A percentile compares a stretch with the other conserved stretches of the same genome.
These are phyloP conservation scores for Naganishia albida DNA, from an alignment of 1,284 basidiomycete genomes.

Conservation along the genomic window DNA sequence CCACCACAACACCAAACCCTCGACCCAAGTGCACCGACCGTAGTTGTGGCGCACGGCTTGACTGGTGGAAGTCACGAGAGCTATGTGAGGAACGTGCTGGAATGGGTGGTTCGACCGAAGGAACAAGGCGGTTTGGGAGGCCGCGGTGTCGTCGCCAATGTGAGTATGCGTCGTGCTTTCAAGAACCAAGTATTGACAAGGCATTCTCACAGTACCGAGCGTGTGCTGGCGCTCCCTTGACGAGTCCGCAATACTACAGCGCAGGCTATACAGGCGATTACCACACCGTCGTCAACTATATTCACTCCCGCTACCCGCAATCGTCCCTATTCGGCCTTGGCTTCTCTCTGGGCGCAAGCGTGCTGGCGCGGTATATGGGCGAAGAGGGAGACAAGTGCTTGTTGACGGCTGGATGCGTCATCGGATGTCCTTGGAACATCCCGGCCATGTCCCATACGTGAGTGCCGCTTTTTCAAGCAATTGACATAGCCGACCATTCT, in stretches of 20 bases:
- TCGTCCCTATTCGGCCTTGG: conserved; percentile 84
- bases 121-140: conserved; percentile 79
- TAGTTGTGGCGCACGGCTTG: conserved; percentile 77
- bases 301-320: conserved; percentile 71
- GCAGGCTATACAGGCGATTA: conserved; percentile 79
- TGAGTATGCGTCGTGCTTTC: conserved; percentile 36
- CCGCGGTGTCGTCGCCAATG: conserved; percentile 80
- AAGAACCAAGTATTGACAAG: not conserved
- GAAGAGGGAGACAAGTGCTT: conserved; percentile 78
- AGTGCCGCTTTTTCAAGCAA: not conserved
- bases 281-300: conserved; percentile 74
- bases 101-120: conserved; percentile 65
- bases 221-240: conserved; percentile 75
- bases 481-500: not conserved
- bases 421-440: conserved; percentile 65
- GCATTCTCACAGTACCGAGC: conserved; percentile 28
- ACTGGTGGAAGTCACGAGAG: conserved; percentile 88
- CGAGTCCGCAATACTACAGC: conserved; percentile 74
- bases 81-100: conserved; percentile 78
- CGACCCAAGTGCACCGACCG: conserved; percentile 69
- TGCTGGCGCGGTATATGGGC: conserved; percentile 87
- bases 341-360: conserved; percentile 91
- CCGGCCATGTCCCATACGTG: conserved; percentile 45
- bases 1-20: conserved; percentile 57
- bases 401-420: conserved; percentile 71